Conservation (phyloP, 768 basidiomycete genomes). For the Naganishia kalamii region DNA sequence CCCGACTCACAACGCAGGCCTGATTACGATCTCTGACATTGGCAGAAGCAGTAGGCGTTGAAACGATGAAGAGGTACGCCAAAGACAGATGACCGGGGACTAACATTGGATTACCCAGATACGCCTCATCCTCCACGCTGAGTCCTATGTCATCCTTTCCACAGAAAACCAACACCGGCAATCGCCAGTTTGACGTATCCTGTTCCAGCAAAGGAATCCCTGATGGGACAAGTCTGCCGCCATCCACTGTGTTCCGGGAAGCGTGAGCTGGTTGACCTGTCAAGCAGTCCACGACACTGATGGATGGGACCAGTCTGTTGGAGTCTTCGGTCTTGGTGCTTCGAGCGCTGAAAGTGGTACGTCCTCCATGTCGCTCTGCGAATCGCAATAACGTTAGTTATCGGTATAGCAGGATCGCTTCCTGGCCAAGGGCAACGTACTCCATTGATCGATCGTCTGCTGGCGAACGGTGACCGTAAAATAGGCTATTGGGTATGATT, state of each 20-base stretch:
- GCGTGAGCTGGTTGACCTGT: neutral
- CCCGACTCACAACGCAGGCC: neutral
- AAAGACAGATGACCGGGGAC: too few relatives aligned
- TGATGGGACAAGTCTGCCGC: neutral
- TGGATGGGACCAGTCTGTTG: neutral
- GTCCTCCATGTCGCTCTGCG: neutral
- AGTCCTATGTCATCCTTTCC: neutral
- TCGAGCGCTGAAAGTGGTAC: slow-evolving; percentile 5
- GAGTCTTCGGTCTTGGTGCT: neutral
- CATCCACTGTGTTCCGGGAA: too few relatives aligned
- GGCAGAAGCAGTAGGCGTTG: neutral
- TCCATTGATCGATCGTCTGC: slow-evolving; percentile 4
- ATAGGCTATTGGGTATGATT: neutral
- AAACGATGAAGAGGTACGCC: neutral
- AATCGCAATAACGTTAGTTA: neutral
- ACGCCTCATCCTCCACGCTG: neutral
- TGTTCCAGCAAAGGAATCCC: neutral
- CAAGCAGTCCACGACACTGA: neutral
- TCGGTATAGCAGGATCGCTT: neutral
- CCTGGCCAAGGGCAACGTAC: neutral
- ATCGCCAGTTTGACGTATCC: neutral
- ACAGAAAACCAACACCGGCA: slow-evolving; percentile 4
- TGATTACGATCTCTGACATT: neutral
- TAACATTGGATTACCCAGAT: neutral
- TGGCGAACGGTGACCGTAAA: slow-evolving; percentile 5